Conservation (phyloP, 345 rosid species). For the Salix koriyanagi region DNA sequence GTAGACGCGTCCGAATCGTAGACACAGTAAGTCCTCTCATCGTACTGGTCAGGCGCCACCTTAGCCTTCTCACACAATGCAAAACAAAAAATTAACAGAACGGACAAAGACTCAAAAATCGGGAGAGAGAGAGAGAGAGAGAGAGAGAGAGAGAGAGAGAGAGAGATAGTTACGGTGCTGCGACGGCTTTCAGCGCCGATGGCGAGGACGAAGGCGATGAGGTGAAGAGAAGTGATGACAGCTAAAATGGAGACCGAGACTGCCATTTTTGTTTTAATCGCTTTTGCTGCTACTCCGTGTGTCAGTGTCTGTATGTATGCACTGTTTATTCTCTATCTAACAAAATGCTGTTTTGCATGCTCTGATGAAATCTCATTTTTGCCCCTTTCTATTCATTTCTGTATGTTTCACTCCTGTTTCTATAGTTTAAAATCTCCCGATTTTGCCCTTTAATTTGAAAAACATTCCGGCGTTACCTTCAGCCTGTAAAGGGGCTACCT, state of each 20-base stretch:
- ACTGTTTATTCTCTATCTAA: not conserved
- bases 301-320: not conserved
- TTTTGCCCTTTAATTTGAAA: not conserved
- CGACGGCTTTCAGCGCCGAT: constrained; percentile 97
- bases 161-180: constrained; percentile 65
- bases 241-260: constrained; percentile 59
- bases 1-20: constrained; percentile 79
- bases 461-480: not conserved
- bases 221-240: constrained; percentile 58
- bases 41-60: constrained; percentile 67
- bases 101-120: not conserved
- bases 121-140: constrained; percentile 1
- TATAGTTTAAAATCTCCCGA: not conserved
- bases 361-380: not conserved
- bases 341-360: not conserved
- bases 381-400: not conserved
- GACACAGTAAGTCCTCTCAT: constrained; percentile 62
- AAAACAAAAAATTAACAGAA: not conserved
- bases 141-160: too few relatives aligned
- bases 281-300: not conserved
- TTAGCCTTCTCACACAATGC: constrained; percentile 40
- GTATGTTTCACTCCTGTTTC: constrained; percentile 6
- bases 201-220: constrained; percentile 88
- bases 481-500: not conserved
- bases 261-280: constrained; percentile 41